These are phyloP conservation scores for Ophiostoma australiae DNA, from an alignment of 2,329 filamentous ascomycete genomes.

Conservation along the genomic window DNA sequence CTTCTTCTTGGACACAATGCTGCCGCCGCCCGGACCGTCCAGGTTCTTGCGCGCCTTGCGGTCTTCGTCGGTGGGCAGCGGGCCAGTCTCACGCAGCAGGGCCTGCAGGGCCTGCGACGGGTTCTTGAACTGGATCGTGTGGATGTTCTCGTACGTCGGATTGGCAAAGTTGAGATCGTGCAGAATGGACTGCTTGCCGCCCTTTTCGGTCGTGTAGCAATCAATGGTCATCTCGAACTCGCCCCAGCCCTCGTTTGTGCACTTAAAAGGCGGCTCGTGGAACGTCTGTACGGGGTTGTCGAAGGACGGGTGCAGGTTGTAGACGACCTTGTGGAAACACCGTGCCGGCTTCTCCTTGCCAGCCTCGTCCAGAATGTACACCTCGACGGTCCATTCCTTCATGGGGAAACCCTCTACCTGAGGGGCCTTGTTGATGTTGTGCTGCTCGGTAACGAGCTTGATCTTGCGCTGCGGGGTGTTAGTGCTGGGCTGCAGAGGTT, in stretches of 20 bases:
- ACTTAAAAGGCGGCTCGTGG: constrained; percentile 79
- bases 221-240: constrained; percentile 95
- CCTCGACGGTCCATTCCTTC: constrained; percentile 83
- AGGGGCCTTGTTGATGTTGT: constrained; percentile 68
- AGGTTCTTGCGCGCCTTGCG: constrained; percentile 57
- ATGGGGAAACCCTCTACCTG: constrained; percentile 85
- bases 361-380: constrained; percentile 78
- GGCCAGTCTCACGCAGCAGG: constrained; percentile 74
- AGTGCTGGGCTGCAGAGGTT: no score
- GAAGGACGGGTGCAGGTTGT: constrained; percentile 92
- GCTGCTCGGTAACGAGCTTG: constrained; percentile 90
- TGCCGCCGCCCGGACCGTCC: constrained; percentile 47
- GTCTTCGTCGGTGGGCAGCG: constrained; percentile 71
- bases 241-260: constrained; percentile 94
- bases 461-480: constrained; percentile 67
- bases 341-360: constrained; percentile 78
- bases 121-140: constrained; percentile 83
- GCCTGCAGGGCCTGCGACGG: constrained; percentile 81
- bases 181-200: constrained; percentile 67
- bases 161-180: constrained; percentile 92
- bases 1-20: constrained; percentile 55
- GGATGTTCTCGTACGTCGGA: constrained; percentile 74
- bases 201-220: constrained; percentile 78
- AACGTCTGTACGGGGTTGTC: constrained; percentile 78
- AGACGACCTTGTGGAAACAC: constrained; percentile 87